These are phyloP conservation scores for Hypsizygus ulmarius DNA, from an alignment of 1,284 basidiomycete genomes.

Conservation along the genomic window DNA sequence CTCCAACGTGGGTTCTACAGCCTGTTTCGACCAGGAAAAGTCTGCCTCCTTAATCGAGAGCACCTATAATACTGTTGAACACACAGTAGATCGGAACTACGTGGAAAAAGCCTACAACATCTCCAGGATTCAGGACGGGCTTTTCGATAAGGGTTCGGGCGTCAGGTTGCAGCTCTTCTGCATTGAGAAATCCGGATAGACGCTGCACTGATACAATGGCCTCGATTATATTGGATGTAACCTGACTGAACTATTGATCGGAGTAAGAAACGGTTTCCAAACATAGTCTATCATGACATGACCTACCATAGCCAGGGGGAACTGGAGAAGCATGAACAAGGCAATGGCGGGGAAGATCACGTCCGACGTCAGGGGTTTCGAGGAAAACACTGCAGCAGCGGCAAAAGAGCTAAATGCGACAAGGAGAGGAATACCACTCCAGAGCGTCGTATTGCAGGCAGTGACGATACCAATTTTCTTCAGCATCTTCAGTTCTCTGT, in stretches of 20 bases:
- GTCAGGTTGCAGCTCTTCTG: conserved; percentile 79
- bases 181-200: conserved; percentile 73
- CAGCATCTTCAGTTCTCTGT: conserved; percentile 81
- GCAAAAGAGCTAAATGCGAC: conserved; percentile 91
- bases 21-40: conserved; percentile 72
- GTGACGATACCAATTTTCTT: conserved; percentile 76
- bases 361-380: conserved; percentile 81
- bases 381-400: conserved; percentile 69
- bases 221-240: conserved; percentile 79
- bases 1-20: conserved; percentile 64
- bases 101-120: conserved; percentile 44
- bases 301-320: conserved; percentile 83
- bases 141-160: conserved; percentile 56
- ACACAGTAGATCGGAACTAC: background rate
- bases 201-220: conserved; percentile 85
- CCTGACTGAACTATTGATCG: conserved; percentile 55
- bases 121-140: conserved; percentile 50
- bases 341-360: conserved; percentile 94
- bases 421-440: conserved; percentile 69
- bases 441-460: conserved; percentile 61
- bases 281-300: background rate
- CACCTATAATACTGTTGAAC: conserved; percentile 36
- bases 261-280: conserved; percentile 1
- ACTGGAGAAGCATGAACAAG: conserved; percentile 86
- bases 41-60: conserved; percentile 72